Evolutionary conservation across 2,329 filamentous ascomycete species (phyloP).

Genomic region (Fusarium pseudograminearum): DNA sequence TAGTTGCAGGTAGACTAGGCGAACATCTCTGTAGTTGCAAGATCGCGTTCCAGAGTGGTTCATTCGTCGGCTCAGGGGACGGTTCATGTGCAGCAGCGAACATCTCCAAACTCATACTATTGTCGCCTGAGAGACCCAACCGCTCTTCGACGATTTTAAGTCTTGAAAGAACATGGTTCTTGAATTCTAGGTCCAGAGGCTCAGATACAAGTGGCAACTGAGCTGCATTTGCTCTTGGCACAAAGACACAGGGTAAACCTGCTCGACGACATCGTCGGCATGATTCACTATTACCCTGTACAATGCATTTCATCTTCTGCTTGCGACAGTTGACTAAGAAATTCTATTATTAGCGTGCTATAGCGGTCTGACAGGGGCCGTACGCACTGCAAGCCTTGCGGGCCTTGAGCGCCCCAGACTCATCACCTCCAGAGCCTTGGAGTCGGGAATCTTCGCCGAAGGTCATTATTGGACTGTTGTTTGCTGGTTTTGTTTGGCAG

Average conservation of each 20-base stretch:
- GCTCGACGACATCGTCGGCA: conserved; percentile 24
- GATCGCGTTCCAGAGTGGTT: conserved; percentile 11
- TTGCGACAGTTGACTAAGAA: conserved; percentile 22
- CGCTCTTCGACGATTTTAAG: conserved; percentile 7
- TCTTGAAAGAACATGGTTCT: conserved; percentile 6
- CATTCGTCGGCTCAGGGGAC: conserved; percentile 1
- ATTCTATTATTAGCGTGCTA: conserved; percentile 4
- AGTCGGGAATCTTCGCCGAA: conserved; percentile 23
- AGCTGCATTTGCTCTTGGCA: conserved; percentile 20
- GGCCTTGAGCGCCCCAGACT: conserved; percentile 18
- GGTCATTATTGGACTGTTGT: conserved; percentile 1
- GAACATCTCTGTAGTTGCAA: conserved; percentile 8
- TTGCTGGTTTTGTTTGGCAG: neutral
- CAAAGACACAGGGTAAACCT: conserved; percentile 19
- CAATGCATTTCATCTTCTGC: conserved; percentile 28
- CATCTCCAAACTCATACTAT: neutral
- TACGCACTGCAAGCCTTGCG: conserved; percentile 26
- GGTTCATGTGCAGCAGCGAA: neutral
- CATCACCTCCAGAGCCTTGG: conserved; percentile 7
- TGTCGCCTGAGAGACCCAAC: neutral
- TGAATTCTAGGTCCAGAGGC: conserved; percentile 19
- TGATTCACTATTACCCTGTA: conserved; percentile 21
- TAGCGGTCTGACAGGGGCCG: neutral
- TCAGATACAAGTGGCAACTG: conserved; percentile 10
- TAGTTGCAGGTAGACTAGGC: neutral